A percentile compares a stretch with the other conserved stretches of the same genome.
Evolutionary conservation across 83 land plant genomes (phyloP).

Genomic region (Picea abies): DNA sequence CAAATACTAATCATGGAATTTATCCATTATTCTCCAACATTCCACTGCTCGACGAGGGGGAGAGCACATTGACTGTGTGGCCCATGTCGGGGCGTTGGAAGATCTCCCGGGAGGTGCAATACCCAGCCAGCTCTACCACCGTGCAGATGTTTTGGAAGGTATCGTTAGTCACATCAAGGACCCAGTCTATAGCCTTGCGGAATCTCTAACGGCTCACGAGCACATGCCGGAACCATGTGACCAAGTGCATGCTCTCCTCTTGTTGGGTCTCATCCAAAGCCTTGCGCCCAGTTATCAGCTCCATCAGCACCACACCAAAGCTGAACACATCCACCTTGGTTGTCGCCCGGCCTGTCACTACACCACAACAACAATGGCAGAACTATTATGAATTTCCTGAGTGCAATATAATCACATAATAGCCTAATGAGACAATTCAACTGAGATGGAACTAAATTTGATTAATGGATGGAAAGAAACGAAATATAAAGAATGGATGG

Average conservation of each 20-base stretch:
- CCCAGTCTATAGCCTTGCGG: conserved; percentile 38
- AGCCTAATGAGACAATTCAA: too few species aligned
- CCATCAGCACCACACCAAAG: conserved; percentile 80
- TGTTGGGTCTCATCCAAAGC: conserved; percentile 59
- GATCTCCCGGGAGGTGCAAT: conserved; percentile 66
- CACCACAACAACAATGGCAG: conserved; percentile 1
- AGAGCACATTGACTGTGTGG: conserved; percentile 60
- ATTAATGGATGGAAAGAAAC: too few species aligned
- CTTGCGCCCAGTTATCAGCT: conserved; percentile 62
- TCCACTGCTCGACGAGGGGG: conserved; percentile 62
- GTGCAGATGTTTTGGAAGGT: conserved; percentile 43
- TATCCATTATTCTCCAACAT: too few species aligned
- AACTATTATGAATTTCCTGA: too few species aligned
- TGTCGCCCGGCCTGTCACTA: conserved; percentile 80
- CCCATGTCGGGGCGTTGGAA: conserved; percentile 68
- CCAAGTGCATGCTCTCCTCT: conserved; percentile 64
- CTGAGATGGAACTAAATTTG: too few species aligned
- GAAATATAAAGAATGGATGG: too few species aligned
- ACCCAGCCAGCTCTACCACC: conserved; percentile 59
- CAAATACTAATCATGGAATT: too few species aligned
- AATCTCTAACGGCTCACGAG: conserved; percentile 44
- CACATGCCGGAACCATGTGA: conserved; percentile 66
- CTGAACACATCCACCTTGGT: conserved; percentile 77
- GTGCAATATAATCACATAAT: too few species aligned
- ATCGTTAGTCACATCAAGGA: conserved; percentile 42